Evolutionary conservation across 305 asterid species (phyloP), one percentile per base, ranked within the genome.

Genomic region (Fraxinus latifolia): DNA sequence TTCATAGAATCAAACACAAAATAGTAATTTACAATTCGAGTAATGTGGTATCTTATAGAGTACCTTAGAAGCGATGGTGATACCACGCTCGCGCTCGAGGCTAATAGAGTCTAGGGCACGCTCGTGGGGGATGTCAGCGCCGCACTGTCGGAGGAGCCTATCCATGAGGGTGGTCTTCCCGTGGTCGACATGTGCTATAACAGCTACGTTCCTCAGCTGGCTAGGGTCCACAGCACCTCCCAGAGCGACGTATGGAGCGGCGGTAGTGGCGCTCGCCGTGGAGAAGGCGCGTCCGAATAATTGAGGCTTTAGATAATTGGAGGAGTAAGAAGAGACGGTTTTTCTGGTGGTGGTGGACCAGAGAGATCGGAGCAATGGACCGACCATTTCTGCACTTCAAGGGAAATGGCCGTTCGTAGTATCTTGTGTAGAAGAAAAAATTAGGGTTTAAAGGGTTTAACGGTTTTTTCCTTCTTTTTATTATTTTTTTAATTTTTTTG

Each of bases 151-250:
- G 80, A 96, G 95, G 78, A 96, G 93, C 84, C 99, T 90, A 82
- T 96, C 98, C 99, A 96, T 96, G 80, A 96, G 97, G 11, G 98
- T 96, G 58, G 99, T 96, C 89, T 96, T 94, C 17, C 99, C 98
- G 82, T 96, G 99, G 86, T 96, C 99, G 3, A 96, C 99, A 77
- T 94, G 99, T 58, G 98, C 99, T 70, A 96, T 96, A 50, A 96
- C 99, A 5, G 99, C 98, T 5, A 96, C 97, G 79, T 96, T 96
- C 81, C 99, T 83, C 58, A 96, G 95, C 60, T 86, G 89, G 71
- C 82, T 75, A 1, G 99, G 96, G 36, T 93, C 99, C 68, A 93
- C 47, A 1, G 79, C 93, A 65, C 85, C 84, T 58, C 80, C 86
- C 29, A 87, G 76, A 27, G 84, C 81, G 5, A 88, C 86, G 17